Base-by-base conservation (phyloP, 2,329 filamentous ascomycete genomes). In the Aspergillus texensis region DNA sequence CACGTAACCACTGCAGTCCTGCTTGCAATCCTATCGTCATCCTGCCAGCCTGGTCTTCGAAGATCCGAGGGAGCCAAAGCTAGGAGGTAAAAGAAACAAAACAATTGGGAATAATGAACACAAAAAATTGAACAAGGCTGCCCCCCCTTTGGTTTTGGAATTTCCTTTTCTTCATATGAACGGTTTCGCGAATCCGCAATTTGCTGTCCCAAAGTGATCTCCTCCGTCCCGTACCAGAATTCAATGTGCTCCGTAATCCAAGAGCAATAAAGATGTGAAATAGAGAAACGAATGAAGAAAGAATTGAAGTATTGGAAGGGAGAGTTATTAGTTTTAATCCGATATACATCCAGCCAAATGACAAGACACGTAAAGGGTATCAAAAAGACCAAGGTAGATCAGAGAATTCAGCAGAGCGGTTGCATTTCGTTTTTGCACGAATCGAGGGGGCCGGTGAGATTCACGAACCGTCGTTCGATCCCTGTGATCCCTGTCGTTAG, bases 341-440 rank as follows among this genome's bases (percentile, higher is more conserved):
- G 65, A 67, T 68, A 66, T 69, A 71, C 62, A 71, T 73, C 72
- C 73, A 74, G 72, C 72, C 73, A 75, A 73, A 68, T 39, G 70
- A 71, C 68, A 71, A 71, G 70, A 74, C 66, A 72, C 67, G 70
- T 70, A 72, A 76, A 75, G 75, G 75, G 75, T 77, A 77, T 77
- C 75, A 77, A 75, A 73, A 73, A 73, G 73, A 72, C 70, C 70
- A 72, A 64, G 65, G 66, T 67, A 70, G 68, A 71, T 69, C 68
- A 70, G 68, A 72, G 62, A 67, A 71, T 67, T 68, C 65, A 69
- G 71, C 66, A 66, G 63, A 63, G 58, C 61, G 56, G 53, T 45
- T 50, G 64, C 60, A 58, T 48, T 54, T 62, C 55, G 58, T 62
- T 58, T 54, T 62, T 30, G 60, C 26, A 28, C 21, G n/a, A 39